Percentiles rank a stretch among this genome's conserved stretches.
Evolutionary conservation across 2,329 filamentous ascomycete genomes (phyloP).

Genomic region (Lizonia empirigonia): DNA sequence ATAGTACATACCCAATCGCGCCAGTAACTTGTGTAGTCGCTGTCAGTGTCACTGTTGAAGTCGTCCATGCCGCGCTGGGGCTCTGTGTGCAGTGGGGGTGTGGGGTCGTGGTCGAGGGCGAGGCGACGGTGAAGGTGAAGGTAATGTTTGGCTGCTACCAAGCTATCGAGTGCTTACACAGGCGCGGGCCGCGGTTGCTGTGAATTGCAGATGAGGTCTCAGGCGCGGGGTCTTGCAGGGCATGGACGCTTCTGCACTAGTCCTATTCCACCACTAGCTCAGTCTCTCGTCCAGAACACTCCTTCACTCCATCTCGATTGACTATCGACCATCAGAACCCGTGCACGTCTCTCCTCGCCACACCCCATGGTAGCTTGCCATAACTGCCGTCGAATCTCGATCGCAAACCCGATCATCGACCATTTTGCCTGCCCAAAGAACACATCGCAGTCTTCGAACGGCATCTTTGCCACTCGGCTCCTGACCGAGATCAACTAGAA

Average conservation of each 20-base stretch:
- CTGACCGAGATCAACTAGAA: not conserved
- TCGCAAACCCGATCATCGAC: not conserved
- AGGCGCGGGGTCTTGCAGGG: conserved; percentile 1
- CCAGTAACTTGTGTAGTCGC: conserved; percentile 99
- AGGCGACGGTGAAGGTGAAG: not conserved
- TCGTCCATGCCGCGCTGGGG: conserved; percentile 74
- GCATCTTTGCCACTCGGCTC: no score
- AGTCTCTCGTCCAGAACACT: not conserved
- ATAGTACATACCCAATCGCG: conserved; percentile 86
- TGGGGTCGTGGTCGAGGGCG: not conserved
- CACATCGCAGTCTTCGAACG: no score
- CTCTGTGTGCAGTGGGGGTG: not conserved
- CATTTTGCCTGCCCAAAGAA: no score
- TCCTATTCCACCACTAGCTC: not conserved
- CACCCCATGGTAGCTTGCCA: not conserved
- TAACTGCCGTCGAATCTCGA: not conserved
- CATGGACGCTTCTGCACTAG: conserved; percentile 1
- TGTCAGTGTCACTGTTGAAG: conserved; percentile 96
- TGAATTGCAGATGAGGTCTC: conserved; percentile 9
- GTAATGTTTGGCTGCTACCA: not conserved
- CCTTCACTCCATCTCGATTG: no score
- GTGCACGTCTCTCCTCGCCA: not conserved
- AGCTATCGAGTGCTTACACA: conserved; percentile 1
- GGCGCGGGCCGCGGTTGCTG: conserved; percentile 13
- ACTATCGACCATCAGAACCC: no score